Percentiles rank a stretch among this genome's conserved stretches.
phyloP scores from a whole-genome alignment of 805 yeast species.

The Metschnikowia matae region DNA sequence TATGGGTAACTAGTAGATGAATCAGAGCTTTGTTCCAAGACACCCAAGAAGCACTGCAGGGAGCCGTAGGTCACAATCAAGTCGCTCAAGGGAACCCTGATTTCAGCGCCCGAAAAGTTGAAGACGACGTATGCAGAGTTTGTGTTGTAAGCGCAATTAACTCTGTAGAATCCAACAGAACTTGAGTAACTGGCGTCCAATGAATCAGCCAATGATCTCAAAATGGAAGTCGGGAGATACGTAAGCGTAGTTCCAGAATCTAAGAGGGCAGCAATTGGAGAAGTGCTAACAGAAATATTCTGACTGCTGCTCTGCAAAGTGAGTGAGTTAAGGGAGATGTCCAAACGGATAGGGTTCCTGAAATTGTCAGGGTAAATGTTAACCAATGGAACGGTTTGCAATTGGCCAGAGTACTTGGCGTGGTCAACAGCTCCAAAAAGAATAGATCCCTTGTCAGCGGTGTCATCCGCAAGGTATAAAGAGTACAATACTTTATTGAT shows the following conservation, averaged over 20 bases:
- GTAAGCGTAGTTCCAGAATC: slow-evolving; percentile 56
- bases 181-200: slow-evolving; percentile 3
- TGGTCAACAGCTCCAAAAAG: slow-evolving; percentile 44
- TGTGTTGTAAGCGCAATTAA: slow-evolving; percentile 13
- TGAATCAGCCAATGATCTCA: slow-evolving; percentile 14
- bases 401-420: slow-evolving; percentile 29
- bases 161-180: slow-evolving; percentile 6
- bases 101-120: slow-evolving; percentile 55
- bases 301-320: slow-evolving; percentile 14
- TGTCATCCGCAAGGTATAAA: slow-evolving; percentile 48
- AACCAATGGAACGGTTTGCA: slow-evolving; percentile 40
- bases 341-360: slow-evolving; percentile 41
- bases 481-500: slow-evolving; percentile 58
- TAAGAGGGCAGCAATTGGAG: slow-evolving; percentile 22
- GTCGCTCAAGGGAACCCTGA: slow-evolving; percentile 45
- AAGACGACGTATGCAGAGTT: slow-evolving; percentile 22
- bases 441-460: slow-evolving; percentile 27
- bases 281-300: slow-evolving; percentile 6
- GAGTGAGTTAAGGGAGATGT: slow-evolving; percentile 45
- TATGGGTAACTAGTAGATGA: slow-evolving; percentile 50
- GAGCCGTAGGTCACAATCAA: slow-evolving; percentile 20
- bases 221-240: slow-evolving; percentile 42
- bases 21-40: slow-evolving; percentile 17
- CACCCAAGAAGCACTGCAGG: slow-evolving; percentile 25
- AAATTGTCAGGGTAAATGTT: slow-evolving; percentile 24